Percentiles rank a stretch among this genome's conserved stretches.
phyloP scores from a whole-genome alignment of 192 early-diverging fungal genomes.

The Backusella morwellensis region DNA sequence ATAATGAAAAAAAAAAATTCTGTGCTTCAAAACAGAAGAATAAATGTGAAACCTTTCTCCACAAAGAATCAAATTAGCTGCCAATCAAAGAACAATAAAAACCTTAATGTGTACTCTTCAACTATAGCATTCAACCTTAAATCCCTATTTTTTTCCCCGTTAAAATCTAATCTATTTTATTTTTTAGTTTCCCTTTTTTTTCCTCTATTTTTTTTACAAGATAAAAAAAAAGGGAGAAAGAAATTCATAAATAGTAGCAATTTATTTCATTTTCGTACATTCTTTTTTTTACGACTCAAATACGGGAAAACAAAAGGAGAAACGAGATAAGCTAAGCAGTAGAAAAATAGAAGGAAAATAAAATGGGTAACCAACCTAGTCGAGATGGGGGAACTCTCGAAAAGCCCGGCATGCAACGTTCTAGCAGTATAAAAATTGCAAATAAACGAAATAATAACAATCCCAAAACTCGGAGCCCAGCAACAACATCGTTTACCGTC shows the following conservation, averaged over 20 bases:
- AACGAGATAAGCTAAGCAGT: neutral
- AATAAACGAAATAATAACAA: neutral
- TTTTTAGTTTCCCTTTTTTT: neutral
- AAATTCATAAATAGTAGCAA: neutral
- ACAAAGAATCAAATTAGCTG: neutral
- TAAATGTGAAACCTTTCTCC: neutral
- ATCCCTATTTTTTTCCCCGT: neutral
- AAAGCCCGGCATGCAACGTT: neutral
- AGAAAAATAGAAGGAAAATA: neutral
- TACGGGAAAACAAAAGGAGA: neutral
- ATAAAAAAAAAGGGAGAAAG: neutral
- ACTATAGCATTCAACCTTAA: neutral
- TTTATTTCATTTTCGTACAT: neutral
- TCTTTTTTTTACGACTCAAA: neutral
- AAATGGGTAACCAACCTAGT: constrained; percentile 21
- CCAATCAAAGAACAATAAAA: neutral
- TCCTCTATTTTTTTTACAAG: neutral
- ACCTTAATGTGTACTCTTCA: neutral
- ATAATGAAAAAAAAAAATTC: neutral
- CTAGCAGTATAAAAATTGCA: neutral
- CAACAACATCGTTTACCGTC: neutral
- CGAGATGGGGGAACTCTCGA: neutral
- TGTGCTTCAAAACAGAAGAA: neutral
- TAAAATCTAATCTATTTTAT: neutral
- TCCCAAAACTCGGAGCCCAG: neutral